Evolutionary conservation across 192 early-diverging fungal genomes (phyloP).

Genomic region (Phycomyces nitens): DNA sequence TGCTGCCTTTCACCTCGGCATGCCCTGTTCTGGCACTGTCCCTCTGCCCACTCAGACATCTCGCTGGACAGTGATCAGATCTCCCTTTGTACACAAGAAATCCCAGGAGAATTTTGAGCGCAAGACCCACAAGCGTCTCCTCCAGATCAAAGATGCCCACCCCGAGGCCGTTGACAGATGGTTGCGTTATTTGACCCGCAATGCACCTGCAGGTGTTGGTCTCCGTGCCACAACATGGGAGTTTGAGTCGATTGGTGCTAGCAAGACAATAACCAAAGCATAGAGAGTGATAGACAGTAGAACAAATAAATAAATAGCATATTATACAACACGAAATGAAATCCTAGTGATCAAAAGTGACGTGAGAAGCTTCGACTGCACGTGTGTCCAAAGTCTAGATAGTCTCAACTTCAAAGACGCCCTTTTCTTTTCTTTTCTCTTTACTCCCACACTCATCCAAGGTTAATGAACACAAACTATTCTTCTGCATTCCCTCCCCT

Average conservation of each 20-base stretch:
- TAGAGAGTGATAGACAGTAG: background rate
- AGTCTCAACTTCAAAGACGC: background rate
- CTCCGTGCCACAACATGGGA: constrained; percentile 75
- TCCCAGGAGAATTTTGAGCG: constrained; percentile 96
- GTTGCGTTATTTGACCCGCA: constrained; percentile 75
- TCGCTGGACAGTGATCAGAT: constrained; percentile 85
- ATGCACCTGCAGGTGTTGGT: constrained; percentile 83
- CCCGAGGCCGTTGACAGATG: constrained; percentile 70
- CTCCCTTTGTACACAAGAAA: constrained; percentile 95
- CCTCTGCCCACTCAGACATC: constrained; percentile 69
- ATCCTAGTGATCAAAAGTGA: background rate
- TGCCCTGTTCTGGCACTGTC: constrained; percentile 69
- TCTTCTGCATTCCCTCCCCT: constrained; percentile 26
- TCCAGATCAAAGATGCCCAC: constrained; percentile 79
- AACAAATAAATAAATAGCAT: background rate
- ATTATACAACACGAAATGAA: background rate
- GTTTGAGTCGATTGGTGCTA: constrained; percentile 45
- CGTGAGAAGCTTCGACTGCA: too few relatives aligned
- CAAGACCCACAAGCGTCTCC: constrained; percentile 76
- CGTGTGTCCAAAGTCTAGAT: too few relatives aligned
- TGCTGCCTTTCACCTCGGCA: constrained; percentile 68
- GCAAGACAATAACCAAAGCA: background rate
- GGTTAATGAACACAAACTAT: constrained; percentile 5
- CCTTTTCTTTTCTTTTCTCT: background rate
- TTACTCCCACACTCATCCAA: background rate